Base-by-base conservation (phyloP, 2,329 filamentous ascomycete genomes). In the Exophiala bonariae region DNA sequence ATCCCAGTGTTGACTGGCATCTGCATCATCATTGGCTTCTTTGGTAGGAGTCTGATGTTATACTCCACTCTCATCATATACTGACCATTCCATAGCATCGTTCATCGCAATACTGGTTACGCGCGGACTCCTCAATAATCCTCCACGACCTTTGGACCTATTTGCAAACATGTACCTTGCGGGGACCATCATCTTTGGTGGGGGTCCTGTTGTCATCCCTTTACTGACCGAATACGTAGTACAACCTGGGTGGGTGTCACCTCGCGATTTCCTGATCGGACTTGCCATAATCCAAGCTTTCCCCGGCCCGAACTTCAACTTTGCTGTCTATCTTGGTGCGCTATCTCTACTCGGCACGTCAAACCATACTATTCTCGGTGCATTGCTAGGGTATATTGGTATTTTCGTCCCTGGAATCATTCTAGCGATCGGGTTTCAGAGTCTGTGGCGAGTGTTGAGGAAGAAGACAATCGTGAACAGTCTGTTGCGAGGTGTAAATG, bases 161-260 rank as follows among this genome's bases (percentile, higher is more conserved):
- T 89, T 89, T 58, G 74, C 83, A 7, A 89, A 87, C 62, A 78
- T 89, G 66, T 88, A 85, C 59, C 80, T 89, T 0, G 86, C 85
- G 0, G 86, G 86, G 0, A 89, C 85, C 1, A 78, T 84, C 49
- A 83, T 82, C 55, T 81, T 83, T 41, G 82, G 82, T 3, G 81
- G 82, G 2, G 82, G 82, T 0, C 82, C 82, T 0, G 81, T 85
- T 1, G 82, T 86, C 0, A 83, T 85, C 37, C 82, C 83, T 0
- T 72, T 86, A 0, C 69, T 85, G 2, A 72, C 80, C 16, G 76
- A 81, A 23, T 72, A 73, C 56, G 71, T 88, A 26, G 86, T 89
- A 0, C 73, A 75, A 0, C 82, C 84, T 18, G 81, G 82, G 5
- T 89, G 85, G 85, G 85, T 89, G 0, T 79, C 77, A 0, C 72